Evolutionary conservation across 495 filamentous ascomycete species (phyloP).

Genomic region (Sabuloglossum arenarium): DNA sequence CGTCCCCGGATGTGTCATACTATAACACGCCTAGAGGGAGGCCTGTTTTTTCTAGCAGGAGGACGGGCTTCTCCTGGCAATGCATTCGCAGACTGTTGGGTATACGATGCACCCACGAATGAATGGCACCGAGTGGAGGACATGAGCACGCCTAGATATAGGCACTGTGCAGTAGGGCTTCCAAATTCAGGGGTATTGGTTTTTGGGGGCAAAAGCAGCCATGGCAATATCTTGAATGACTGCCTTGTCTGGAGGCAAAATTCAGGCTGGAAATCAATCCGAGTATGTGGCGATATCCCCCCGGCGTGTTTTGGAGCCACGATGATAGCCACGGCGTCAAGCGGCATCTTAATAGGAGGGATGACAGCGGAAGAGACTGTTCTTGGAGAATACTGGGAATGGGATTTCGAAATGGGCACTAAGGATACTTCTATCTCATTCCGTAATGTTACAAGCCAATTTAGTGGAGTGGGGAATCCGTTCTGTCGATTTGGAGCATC

Average conservation of each 20-base stretch:
- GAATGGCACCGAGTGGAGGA: slow-evolving; percentile 40
- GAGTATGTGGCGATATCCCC: slow-evolving; percentile 21
- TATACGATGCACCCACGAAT: slow-evolving; percentile 25
- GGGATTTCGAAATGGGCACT: slow-evolving; percentile 20
- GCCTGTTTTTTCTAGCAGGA: slow-evolving; percentile 44
- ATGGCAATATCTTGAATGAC: slow-evolving; percentile 30
- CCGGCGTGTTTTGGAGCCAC: slow-evolving; percentile 39
- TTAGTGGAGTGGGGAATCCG: neutral
- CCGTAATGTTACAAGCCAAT: neutral
- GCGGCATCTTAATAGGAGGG: slow-evolving; percentile 48
- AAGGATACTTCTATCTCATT: neutral
- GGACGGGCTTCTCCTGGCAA: slow-evolving; percentile 55
- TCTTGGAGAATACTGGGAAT: slow-evolving; percentile 33
- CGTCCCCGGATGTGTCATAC: slow-evolving; percentile 55
- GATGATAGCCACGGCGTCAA: slow-evolving; percentile 19
- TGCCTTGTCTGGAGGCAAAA: slow-evolving; percentile 43
- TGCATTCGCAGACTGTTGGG: slow-evolving; percentile 51
- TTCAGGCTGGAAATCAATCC: slow-evolving; percentile 28
- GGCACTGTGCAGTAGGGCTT: slow-evolving; percentile 46
- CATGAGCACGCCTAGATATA: slow-evolving; percentile 43
- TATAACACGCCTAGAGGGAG: slow-evolving; percentile 32
- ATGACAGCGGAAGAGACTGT: slow-evolving; percentile 38
- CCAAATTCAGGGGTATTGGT: slow-evolving; percentile 29
- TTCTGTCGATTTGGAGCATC: slow-evolving; percentile 16
- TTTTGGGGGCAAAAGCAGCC: slow-evolving; percentile 46